Evolutionary conservation across 805 yeast species (phyloP).

Genomic region (Candida khao-thaluensis): DNA sequence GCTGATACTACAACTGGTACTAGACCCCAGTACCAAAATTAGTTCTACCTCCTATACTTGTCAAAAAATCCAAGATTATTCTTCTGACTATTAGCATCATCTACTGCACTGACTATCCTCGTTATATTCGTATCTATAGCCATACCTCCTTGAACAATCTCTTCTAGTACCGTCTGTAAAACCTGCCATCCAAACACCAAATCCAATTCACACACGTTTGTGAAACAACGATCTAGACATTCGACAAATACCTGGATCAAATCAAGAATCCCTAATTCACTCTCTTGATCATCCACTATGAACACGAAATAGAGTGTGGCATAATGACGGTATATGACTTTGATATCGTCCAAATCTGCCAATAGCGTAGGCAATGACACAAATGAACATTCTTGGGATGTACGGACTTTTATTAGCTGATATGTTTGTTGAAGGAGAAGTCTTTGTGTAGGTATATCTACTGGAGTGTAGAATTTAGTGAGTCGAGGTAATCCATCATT

Average conservation of each 20-base stretch:
- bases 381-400: conserved; percentile 80
- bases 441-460: conserved; percentile 81
- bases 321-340: conserved; percentile 89
- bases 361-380: conserved; percentile 84
- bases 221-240: conserved; percentile 87
- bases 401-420: conserved; percentile 68
- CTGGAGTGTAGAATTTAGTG: conserved; percentile 88
- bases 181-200: conserved; percentile 99
- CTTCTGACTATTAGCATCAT: conserved; percentile 61
- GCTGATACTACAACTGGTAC: too few species aligned
- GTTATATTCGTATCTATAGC: conserved; percentile 88
- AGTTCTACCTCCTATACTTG: conserved; percentile 2
- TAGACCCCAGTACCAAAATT: too few species aligned
- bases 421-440: conserved; percentile 78
- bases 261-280: conserved; percentile 90
- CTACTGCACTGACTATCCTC: conserved; percentile 80
- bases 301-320: conserved; percentile 96
- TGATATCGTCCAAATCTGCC: conserved; percentile 67
- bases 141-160: conserved; percentile 96
- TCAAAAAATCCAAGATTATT: conserved; percentile 19
- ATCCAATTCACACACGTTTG: conserved; percentile 92
- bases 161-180: conserved; percentile 84
- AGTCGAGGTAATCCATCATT: conserved; percentile 88
- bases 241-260: conserved; percentile 96
- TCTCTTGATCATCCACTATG: conserved; percentile 93